Percentiles rank a stretch among this genome's conserved stretches.
These are phyloP conservation scores for Rhododendron simsii DNA, from an alignment of 148 eudicot genomes.

Conservation along the genomic window DNA sequence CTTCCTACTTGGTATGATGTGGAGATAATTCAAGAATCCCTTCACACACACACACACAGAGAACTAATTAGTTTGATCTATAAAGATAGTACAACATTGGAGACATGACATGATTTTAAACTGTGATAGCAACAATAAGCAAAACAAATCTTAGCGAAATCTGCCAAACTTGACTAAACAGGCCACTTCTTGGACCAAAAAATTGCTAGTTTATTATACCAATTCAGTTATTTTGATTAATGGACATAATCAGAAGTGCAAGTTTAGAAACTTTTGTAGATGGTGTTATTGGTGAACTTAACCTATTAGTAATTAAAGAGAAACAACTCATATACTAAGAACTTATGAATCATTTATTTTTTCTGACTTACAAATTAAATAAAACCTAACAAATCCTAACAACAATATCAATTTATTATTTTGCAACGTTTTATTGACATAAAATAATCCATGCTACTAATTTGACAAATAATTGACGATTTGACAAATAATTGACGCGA, in stretches of 20 bases:
- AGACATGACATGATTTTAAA: not conserved
- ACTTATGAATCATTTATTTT: not conserved
- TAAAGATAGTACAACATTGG: not conserved
- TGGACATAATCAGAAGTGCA: not conserved
- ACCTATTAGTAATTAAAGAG: not conserved
- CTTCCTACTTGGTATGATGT: conserved; percentile 65
- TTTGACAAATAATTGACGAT: not conserved
- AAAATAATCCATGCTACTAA: not conserved
- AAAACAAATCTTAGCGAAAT: not conserved
- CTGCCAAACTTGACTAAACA: not conserved
- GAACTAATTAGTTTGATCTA: not conserved
- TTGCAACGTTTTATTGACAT: not conserved
- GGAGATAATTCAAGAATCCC: conserved; percentile 60
- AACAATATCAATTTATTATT: not conserved
- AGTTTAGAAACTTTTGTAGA: not conserved
- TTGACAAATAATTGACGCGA: not conserved
- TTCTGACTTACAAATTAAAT: not conserved
- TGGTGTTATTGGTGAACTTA: not conserved
- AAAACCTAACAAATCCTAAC: not conserved
- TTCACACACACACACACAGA: conserved; percentile 6
- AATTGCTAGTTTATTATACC: not conserved
- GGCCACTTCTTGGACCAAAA: not conserved
- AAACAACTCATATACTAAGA: not conserved
- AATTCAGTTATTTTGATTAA: not conserved
- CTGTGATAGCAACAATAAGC: not conserved